These are phyloP conservation scores for Toxicodendron radicans DNA, from an alignment of 345 rosid genomes.

Conservation along the genomic window DNA sequence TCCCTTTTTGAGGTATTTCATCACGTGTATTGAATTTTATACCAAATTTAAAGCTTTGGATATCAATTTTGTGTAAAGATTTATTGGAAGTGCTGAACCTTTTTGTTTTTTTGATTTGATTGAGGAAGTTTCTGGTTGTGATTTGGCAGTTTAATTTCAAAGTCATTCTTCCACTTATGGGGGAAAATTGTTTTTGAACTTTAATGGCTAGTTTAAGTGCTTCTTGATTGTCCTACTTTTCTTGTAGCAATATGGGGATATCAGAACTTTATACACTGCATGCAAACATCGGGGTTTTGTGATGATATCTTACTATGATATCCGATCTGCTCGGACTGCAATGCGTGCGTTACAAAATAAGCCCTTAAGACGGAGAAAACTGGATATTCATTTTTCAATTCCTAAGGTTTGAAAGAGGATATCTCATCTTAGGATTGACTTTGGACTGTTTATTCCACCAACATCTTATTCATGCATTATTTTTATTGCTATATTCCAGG, in stretches of 20 bases:
- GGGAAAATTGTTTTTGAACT: not conserved
- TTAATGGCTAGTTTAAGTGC: conserved; percentile 4
- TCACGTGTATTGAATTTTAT: not conserved
- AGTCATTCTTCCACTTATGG: not conserved
- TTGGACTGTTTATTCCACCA: conserved; percentile 9
- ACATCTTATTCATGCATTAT: conserved; percentile 14
- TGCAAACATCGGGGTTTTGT: conserved; percentile 97
- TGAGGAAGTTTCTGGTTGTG: not conserved
- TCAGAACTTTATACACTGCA: conserved; percentile 87
- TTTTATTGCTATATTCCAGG: conserved; percentile 41
- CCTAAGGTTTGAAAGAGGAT: conserved; percentile 69
- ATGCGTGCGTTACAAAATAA: conserved; percentile 91
- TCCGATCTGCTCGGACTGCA: conserved; percentile 87
- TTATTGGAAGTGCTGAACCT: not conserved
- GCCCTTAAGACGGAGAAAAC: conserved; percentile 82
- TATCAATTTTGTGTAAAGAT: not conserved
- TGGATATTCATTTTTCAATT: conserved; percentile 95
- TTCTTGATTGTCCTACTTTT: conserved; percentile 18
- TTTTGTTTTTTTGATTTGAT: not conserved
- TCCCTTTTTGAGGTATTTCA: conserved; percentile 81
- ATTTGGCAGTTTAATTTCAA: not conserved
- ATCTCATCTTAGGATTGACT: conserved; percentile 1
- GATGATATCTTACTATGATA: conserved; percentile 94
- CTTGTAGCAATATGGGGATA: conserved; percentile 87
- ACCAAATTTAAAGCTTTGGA: not conserved